Base-by-base conservation (phyloP, 805 yeast species). In the Pichia cabralensis region DNA sequence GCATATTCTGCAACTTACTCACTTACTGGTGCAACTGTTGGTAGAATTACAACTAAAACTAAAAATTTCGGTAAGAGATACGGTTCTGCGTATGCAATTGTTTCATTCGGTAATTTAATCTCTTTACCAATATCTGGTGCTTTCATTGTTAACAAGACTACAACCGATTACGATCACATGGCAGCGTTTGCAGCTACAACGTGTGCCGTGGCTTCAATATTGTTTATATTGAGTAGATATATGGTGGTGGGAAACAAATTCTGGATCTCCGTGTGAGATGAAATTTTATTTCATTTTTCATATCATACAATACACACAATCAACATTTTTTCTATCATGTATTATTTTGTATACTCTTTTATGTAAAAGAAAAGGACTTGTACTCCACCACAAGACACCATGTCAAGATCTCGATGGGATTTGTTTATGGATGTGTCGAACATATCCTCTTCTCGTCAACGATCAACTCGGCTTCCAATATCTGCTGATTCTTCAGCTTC, bases 31-130 rank as follows among this genome's bases (percentile, higher is more conserved):
- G 80, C 74, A 3, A 74, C 83, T 34, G 63, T 77, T 26, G 69
- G 78, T 1, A 67, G 69, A 33, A 69, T 78, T 15, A 68, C 77
- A 9, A 66, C 65, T 9, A 42, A 31, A 14, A 73, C 74, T 1
- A 61, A 65, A 38, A 70, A 75, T 36, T 80, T 78, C 50, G 88
- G 88, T 14, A 74, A 71, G 41, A 56, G 80, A 15, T 80, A 74
- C 43, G 86, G 86, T 0, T 65, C 83, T 12, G 67, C 76, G 40
- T 78, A 76, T 50, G 74, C 73, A 31, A 53, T 74, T 45, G 74
- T 72, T 10, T 69, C 83, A 33, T 52, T 74, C 30, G 58, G 66
- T 13, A 58, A 63, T 26, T 52, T 73, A 12, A 60, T 67, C n/a
- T 58, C 64, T 6, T 54, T 71, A 14, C 75, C 77, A 7, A 56